Base-by-base conservation (phyloP, 805 yeast species). In the Monosporozyma yasuniensis region DNA sequence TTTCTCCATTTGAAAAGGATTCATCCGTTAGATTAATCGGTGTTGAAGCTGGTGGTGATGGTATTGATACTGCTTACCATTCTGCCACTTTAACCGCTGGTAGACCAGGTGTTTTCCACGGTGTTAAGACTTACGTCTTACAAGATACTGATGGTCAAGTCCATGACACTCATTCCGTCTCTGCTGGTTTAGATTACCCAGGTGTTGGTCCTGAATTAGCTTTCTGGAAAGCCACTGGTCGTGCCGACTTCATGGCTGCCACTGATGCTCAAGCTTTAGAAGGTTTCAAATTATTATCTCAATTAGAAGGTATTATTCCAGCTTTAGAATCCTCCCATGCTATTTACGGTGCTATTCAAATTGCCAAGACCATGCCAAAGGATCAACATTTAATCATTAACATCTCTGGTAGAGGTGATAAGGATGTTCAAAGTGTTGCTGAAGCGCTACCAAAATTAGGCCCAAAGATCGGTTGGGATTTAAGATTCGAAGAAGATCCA, bases 131-230 rank as follows among this genome's bases (percentile, higher is more conserved):
- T 3, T 93, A 84, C 60, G 95, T 93, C 35, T 77, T 93, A 64
- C 99, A 93, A 72, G 87, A 84, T 61, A 61, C 66, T 16, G 98
- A 93, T 66, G 99, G 99, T 48, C 99, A 93, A 73, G 87, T 93
- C 52, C 95, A 85, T 57, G 99, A 93, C 65, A 93, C 99, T 10
- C 98, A 93, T 68, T 91, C 98, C 21, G 95, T 93, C 37, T 87
- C 96, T 55, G 99, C 99, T 38, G 99, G 99, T 58, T 77, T 93
- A 61, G 99, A 93, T 70, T 93, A 93, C 67, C 99, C 99, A 23
- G 99, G 97, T 70, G 99, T 93, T 44, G 99, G 99, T 43, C 99
- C 99, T 30, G 98, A 93, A 71, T 76, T 93, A 58, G 95, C 98
- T 2, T 80, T 77, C 66, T 93, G 98, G 98, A 91, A 91, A 69